phyloP scores from a whole-genome alignment of 2,329 filamentous ascomycete species.

The Exophiala sideris region DNA sequence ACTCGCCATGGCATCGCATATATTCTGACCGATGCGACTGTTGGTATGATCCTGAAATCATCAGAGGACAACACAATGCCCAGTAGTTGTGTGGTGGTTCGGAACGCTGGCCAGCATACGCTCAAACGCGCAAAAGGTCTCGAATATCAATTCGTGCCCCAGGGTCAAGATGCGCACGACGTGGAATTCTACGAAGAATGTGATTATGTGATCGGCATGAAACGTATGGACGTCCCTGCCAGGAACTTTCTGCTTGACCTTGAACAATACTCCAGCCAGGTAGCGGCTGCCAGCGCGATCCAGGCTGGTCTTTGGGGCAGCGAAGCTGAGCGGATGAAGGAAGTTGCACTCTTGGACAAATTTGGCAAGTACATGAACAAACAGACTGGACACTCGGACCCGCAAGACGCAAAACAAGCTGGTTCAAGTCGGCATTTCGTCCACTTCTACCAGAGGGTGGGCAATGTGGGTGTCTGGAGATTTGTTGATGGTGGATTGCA shows the following conservation, averaged over 20 bases:
- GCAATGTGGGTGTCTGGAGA: slow-evolving; percentile 53
- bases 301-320: slow-evolving; percentile 32
- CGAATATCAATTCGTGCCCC: slow-evolving; percentile 45
- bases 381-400: slow-evolving; percentile 41
- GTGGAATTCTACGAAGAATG: slow-evolving; percentile 50
- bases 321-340: slow-evolving; percentile 47
- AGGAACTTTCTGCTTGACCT: slow-evolving; percentile 35
- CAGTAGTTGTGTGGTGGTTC: slow-evolving; percentile 45
- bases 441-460: slow-evolving; percentile 51
- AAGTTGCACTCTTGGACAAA: slow-evolving; percentile 48
- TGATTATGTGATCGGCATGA: slow-evolving; percentile 39
- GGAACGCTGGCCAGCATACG: slow-evolving; percentile 46
- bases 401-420: slow-evolving; percentile 24
- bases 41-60: slow-evolving; percentile 49
- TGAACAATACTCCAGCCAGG: slow-evolving; percentile 16
- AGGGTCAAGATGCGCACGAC: slow-evolving; percentile 29
- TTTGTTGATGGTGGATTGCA: slow-evolving; percentile 50
- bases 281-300: slow-evolving; percentile 26
- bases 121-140: slow-evolving; percentile 43
- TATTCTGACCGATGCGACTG: slow-evolving; percentile 49
- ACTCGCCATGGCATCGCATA: slow-evolving; percentile 52
- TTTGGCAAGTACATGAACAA: slow-evolving; percentile 54
- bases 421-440: slow-evolving; percentile 40
- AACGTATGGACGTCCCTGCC: slow-evolving; percentile 40
- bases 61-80: slow-evolving; percentile 39